Percentiles rank a stretch among this genome's conserved stretches.
Evolutionary conservation across 495 filamentous ascomycete genomes (phyloP).

Genomic region (Letharia lupina): DNA sequence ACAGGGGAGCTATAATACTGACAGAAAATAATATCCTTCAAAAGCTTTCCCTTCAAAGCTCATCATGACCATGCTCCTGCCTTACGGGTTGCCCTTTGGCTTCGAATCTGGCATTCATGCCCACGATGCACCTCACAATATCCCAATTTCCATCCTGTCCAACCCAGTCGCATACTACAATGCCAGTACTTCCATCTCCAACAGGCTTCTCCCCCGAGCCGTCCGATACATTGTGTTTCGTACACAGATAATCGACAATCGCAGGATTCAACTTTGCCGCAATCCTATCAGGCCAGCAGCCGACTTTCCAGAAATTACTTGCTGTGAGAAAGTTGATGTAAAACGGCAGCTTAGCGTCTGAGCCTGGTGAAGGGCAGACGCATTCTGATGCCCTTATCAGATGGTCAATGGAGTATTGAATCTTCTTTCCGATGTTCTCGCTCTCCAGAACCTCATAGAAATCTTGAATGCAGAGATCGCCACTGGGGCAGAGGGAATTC

Average conservation of each 20-base stretch:
- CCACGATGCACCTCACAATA: slow-evolving; percentile 77
- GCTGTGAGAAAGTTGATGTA: slow-evolving; percentile 87
- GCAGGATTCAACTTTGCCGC: slow-evolving; percentile 90
- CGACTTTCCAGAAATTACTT: slow-evolving; percentile 85
- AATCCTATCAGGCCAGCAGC: slow-evolving; percentile 90
- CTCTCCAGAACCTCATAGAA: slow-evolving; percentile 82
- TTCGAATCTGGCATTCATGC: slow-evolving; percentile 71
- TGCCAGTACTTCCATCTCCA: slow-evolving; percentile 78
- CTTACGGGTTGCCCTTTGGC: background rate
- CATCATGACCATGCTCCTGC: background rate
- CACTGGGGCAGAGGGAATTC: slow-evolving; percentile 61
- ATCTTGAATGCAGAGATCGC: slow-evolving; percentile 80
- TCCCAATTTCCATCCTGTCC: slow-evolving; percentile 90
- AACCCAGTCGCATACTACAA: slow-evolving; percentile 92
- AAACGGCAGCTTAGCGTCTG: slow-evolving; percentile 50
- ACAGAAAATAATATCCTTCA: background rate
- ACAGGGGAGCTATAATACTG: background rate
- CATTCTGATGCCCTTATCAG: slow-evolving; percentile 59
- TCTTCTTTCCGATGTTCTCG: slow-evolving; percentile 71
- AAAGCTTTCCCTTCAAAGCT: background rate
- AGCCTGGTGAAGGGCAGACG: slow-evolving; percentile 26
- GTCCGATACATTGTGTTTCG: slow-evolving; percentile 45
- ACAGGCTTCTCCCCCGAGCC: slow-evolving; percentile 36
- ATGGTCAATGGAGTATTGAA: slow-evolving; percentile 61
- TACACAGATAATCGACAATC: slow-evolving; percentile 69